Evolutionary conservation across 768 basidiomycete species (phyloP), one percentile per base, ranked within the genome.

Genomic region (Cantharellus cinnabarinus): DNA sequence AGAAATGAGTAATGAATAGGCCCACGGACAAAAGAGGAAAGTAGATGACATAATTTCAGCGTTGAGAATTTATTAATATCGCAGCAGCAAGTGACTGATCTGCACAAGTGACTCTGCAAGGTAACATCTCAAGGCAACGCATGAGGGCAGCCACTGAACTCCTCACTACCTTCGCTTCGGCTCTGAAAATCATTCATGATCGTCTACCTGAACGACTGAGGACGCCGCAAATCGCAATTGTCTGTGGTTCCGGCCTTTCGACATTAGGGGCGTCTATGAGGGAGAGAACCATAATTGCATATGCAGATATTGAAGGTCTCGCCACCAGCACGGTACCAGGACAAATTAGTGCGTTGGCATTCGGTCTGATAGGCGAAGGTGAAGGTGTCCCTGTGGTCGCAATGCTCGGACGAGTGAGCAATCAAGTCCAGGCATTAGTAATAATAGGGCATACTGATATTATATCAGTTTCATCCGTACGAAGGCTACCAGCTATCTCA

Each of bases 161-260:
- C 56, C 50, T 10, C 42, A 29, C 50, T 42, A 20, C 58, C n/a
- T 65, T 64, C 53, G 35, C 53, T 51, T 37, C 42, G 14, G 60
- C 65, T 3, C 20, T 65, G 29, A 62, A 65, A 42, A 50, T 42
- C n/a, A 59, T 66, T 14, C 58, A 53, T 40, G 51, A 50, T 5
- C 42, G 60, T 35, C 41, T 71, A 35, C 68, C 68, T 1, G 41
- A 56, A 5, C 57, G 59, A 29, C 75, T 83, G 4, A 72, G 69
- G 37, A 66, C 59, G n/a, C 89, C 89, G 5, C 73, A 73, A 41
- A 77, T 89, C 15, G 89, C 83, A 20, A 87, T 93, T 64, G 80
- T 93, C 37, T 91, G 89, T 67, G 89, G 90, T 59, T 86, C 84
- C 1, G 89, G 90, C 2, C 72, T 93, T 56, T 80, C 80, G 65